phyloP scores from a whole-genome alignment of 1,284 basidiomycete genomes.

The Omphalotus olearius region DNA sequence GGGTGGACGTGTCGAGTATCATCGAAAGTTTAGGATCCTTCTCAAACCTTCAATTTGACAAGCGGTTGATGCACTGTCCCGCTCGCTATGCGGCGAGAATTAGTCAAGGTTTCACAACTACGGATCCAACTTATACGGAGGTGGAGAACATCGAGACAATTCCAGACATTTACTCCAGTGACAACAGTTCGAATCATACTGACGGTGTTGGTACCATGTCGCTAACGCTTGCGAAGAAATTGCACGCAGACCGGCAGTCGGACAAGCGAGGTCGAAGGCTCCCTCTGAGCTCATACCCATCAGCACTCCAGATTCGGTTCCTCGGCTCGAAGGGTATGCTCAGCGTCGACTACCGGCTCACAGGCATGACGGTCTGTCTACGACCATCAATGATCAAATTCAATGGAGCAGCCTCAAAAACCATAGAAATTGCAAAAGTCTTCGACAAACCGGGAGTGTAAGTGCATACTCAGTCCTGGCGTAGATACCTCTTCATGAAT shows the following conservation, averaged over 20 bases:
- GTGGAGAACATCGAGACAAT: constrained; percentile 44
- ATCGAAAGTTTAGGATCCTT: constrained; percentile 53
- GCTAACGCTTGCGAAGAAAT: constrained; percentile 44
- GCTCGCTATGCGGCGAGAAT: constrained; percentile 69
- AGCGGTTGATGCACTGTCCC: constrained; percentile 49
- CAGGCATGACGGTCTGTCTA: constrained; percentile 42
- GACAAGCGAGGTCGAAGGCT: constrained; percentile 21
- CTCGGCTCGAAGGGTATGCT: constrained; percentile 63
- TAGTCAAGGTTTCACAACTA: constrained; percentile 71
- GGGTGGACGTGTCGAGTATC: constrained; percentile 42
- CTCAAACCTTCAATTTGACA: constrained; percentile 38
- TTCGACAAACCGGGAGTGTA: constrained; percentile 57
- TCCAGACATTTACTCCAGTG: constrained; percentile 39
- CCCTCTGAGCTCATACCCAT: constrained; percentile 33
- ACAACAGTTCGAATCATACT: constrained; percentile 46
- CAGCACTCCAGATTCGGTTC: constrained; percentile 57
- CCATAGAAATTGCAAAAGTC: constrained; percentile 60
- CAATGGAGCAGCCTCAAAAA: constrained; percentile 37
- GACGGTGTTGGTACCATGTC: constrained; percentile 73
- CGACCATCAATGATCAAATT: constrained; percentile 65
- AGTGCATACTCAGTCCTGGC: not conserved
- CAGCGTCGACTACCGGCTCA: constrained; percentile 46
- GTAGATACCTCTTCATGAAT: not conserved
- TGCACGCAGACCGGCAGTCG: constrained; percentile 42
- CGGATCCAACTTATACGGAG: constrained; percentile 51